Base-by-base conservation (phyloP, 2,329 filamentous ascomycete species). In the Colletotrichum kahawae region DNA sequence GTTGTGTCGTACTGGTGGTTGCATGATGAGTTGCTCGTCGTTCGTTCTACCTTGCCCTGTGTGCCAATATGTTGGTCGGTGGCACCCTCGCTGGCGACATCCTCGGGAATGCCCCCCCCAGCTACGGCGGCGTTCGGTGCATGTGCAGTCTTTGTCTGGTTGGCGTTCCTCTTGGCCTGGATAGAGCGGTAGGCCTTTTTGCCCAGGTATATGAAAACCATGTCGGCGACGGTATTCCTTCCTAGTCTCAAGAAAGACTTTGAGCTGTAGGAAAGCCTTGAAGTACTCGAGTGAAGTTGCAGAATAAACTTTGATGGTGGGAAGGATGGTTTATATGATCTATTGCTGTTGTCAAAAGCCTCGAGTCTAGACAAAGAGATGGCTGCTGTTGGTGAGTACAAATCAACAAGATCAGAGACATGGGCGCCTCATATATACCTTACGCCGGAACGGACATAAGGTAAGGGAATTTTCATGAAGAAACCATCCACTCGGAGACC, bases 141-240 rank as follows among this genome's bases (percentile, higher is more conserved):
- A 18, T 14, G 13, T 63, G 29, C 31, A 8, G 21, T 60, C 10
- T 24, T 31, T 31, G 27, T 27, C 14, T 64, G 24, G 7, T 33
- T 24, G 31, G 14, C 18, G 13, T 51, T 29, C n/a, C 36, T 66
- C 18, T 18, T 33, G 24, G 66, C 33, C 48, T 60, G 68, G 24
- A 74, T 38, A 9, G 70, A 59, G 14, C 59, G 43, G 64, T 66
- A 77, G 14, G 27, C 12, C 33, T 72, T 77, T 54, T 69, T 77
- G 12, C 66, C 59, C 27, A 68, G 21, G 64, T 77, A 76, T n/a
- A 72, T 66, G 18, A 77, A n/a, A 6, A 75, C 67, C 75, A 77
- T 77, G 8, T 29, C 36, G 65, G 21, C 36, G 24, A 18, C 24
- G 12, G n/a, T 18, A 7, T n/a, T 59, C 21, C 13, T 24, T 66